phyloP scores from a whole-genome alignment of 257 asterid species.

The Solanum commersonii region DNA sequence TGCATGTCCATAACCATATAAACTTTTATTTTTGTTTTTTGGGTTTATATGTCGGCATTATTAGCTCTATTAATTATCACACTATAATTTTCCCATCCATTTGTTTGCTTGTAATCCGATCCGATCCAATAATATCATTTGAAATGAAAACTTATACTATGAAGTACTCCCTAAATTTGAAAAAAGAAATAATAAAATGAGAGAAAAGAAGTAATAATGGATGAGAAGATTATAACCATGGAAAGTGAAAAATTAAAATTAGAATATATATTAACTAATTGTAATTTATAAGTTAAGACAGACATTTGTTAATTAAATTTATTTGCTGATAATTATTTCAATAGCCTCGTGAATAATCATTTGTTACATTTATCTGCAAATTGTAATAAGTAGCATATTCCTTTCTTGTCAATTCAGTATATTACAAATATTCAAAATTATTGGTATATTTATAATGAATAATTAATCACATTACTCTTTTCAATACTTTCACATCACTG shows the following conservation, averaged over 20 bases:
- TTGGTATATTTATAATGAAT: neutral
- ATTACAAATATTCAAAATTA: neutral
- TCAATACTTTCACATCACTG: neutral
- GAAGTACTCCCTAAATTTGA: too few relatives aligned
- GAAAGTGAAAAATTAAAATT: neutral
- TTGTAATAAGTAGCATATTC: neutral
- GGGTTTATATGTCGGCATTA: neutral
- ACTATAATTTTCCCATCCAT: neutral
- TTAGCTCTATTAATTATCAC: neutral
- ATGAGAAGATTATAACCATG: neutral
- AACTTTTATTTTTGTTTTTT: neutral
- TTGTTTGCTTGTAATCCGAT: neutral
- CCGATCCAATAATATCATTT: too few relatives aligned
- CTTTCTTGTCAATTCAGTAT: neutral
- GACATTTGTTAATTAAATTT: too few relatives aligned
- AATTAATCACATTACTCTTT: neutral
- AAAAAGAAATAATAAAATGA: too few relatives aligned
- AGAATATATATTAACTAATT: too few relatives aligned
- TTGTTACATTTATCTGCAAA: neutral
- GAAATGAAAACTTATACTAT: too few relatives aligned
- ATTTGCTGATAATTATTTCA: neutral
- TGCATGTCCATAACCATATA: neutral
- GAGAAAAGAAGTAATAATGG: neutral
- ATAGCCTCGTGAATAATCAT: neutral
- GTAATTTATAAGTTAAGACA: too few relatives aligned